Evolutionary conservation across 495 filamentous ascomycete genomes (phyloP).

Genomic region (Penicillium robsamsonii): DNA sequence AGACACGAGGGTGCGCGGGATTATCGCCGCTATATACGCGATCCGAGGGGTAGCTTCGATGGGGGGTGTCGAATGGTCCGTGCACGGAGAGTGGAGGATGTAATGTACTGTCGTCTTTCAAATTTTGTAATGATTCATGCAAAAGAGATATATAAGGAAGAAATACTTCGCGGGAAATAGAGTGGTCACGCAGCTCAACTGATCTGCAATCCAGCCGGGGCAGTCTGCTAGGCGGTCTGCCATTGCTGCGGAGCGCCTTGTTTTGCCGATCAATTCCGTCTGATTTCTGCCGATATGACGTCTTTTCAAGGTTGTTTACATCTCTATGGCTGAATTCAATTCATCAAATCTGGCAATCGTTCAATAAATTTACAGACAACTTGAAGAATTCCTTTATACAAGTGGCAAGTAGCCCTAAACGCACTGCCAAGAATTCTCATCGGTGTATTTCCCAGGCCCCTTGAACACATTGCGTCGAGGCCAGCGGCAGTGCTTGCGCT

Average conservation of each 20-base stretch:
- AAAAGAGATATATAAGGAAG: not conserved
- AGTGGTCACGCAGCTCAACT: conserved; percentile 2
- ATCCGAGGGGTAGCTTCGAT: conserved; percentile 29
- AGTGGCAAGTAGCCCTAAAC: conserved; percentile 14
- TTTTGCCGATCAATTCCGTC: conserved; percentile 12
- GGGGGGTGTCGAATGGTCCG: conserved; percentile 20
- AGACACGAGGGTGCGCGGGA: not conserved
- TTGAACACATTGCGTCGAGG: conserved; percentile 39
- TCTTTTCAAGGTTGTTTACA: not conserved
- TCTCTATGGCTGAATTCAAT: not conserved
- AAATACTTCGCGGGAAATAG: not conserved
- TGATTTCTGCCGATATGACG: conserved; percentile 16
- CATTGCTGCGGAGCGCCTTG: not conserved
- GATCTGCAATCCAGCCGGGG: not conserved
- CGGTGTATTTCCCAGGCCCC: conserved; percentile 41
- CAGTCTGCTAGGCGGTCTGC: conserved; percentile 10
- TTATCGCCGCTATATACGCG: conserved; percentile 6
- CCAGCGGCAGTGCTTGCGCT: conserved; percentile 42
- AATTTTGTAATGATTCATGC: not conserved
- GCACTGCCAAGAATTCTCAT: conserved; percentile 43
- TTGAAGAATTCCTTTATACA: not conserved
- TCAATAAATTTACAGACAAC: not conserved
- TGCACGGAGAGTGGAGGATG: conserved; percentile 15
- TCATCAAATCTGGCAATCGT: not conserved
- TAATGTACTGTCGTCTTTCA: not conserved